Conservation (phyloP, 305 asterid genomes). For the Striga hermonthica region DNA sequence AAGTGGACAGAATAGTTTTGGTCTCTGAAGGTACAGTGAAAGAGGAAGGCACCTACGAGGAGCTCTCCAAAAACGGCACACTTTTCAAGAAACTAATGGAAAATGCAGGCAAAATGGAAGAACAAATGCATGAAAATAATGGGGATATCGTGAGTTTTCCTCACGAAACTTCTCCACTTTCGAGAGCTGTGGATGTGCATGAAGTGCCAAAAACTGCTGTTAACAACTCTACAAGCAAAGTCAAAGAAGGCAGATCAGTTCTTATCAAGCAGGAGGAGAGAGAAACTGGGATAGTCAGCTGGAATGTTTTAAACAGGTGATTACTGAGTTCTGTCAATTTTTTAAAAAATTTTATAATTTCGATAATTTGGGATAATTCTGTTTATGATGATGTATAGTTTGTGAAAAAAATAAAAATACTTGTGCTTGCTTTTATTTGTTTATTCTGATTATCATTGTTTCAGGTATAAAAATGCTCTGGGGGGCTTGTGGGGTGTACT, state of each 20-base stretch:
- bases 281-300: slow-evolving; percentile 92
- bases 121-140: slow-evolving; percentile 44
- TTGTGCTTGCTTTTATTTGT: slow-evolving; percentile 25
- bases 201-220: slow-evolving; percentile 44
- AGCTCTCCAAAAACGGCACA: slow-evolving; percentile 69
- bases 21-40: slow-evolving; percentile 76
- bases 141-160: slow-evolving; percentile 37
- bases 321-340: neutral
- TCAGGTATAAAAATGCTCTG: slow-evolving; percentile 57
- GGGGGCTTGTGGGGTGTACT: slow-evolving; percentile 64
- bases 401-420: slow-evolving; percentile 1
- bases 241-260: slow-evolving; percentile 67
- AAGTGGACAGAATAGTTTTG: slow-evolving; percentile 71
- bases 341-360: neutral
- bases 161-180: slow-evolving; percentile 35
- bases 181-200: slow-evolving; percentile 30
- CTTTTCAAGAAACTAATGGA: slow-evolving; percentile 85
- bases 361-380: neutral
- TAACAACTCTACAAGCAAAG: slow-evolving; percentile 36
- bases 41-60: slow-evolving; percentile 95
- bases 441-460: slow-evolving; percentile 24
- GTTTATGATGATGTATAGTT: neutral
- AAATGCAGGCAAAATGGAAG: slow-evolving; percentile 91
- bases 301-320: slow-evolving; percentile 75
- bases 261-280: slow-evolving; percentile 93